These are phyloP conservation scores for Candida boleticola DNA, from an alignment of 805 yeast genomes.

Conservation along the genomic window DNA sequence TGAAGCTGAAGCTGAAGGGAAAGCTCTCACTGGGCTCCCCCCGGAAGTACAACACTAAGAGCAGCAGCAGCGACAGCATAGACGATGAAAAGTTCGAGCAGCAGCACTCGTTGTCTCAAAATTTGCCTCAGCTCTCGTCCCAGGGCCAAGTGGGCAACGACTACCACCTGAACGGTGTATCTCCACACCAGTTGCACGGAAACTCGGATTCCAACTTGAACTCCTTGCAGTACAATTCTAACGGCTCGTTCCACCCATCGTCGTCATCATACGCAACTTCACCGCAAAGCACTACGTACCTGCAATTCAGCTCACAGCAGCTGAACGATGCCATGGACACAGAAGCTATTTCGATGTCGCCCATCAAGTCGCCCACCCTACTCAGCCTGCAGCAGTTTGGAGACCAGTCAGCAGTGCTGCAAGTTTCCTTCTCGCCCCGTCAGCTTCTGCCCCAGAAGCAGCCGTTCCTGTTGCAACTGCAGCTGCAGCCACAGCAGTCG, in stretches of 20 bases:
- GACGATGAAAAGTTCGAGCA: background rate
- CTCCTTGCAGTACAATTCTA: no score
- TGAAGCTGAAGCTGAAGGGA: background rate
- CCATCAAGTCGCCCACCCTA: background rate
- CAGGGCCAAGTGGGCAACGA: background rate
- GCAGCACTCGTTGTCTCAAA: background rate
- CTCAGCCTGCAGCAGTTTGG: conserved; percentile 1
- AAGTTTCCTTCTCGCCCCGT: background rate
- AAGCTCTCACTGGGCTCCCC: background rate
- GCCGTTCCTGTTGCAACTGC: background rate
- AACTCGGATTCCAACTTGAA: background rate
- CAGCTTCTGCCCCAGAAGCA: background rate
- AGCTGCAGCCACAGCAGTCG: background rate
- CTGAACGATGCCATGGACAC: background rate
- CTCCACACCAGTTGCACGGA: background rate
- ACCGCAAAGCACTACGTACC: background rate
- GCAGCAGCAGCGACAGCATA: background rate
- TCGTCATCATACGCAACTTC: no score
- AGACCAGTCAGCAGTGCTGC: background rate
- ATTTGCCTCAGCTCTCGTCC: background rate
- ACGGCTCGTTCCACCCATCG: no score
- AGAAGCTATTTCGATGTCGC: background rate
- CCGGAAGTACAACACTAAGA: background rate
- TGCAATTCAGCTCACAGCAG: background rate
- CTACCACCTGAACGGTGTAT: background rate